Conservation (phyloP, 2,329 filamentous ascomycete genomes). For the Aureobasidium sp. region DNA sequence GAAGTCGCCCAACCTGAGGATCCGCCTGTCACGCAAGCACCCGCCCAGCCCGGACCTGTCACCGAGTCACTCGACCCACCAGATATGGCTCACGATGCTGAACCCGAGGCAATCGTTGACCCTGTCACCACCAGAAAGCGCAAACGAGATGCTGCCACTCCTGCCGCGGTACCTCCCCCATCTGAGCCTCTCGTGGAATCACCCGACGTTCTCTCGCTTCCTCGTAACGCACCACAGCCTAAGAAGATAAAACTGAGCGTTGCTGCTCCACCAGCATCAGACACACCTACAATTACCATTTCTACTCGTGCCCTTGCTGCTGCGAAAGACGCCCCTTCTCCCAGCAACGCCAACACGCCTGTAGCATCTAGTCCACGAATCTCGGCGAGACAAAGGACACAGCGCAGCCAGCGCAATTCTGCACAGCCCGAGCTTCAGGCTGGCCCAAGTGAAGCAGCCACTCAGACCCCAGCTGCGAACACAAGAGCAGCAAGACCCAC, state of each 20-base stretch:
- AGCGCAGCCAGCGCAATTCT: conserved; percentile 3
- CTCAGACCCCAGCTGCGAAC: conserved; percentile 18
- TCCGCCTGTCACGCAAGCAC: not conserved
- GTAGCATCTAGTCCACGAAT: not conserved
- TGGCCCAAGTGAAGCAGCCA: conserved; percentile 16
- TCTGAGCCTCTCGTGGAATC: conserved; percentile 7
- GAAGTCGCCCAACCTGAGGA: not conserved
- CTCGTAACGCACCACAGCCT: conserved; percentile 20
- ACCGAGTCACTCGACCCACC: not conserved
- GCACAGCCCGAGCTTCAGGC: conserved; percentile 12
- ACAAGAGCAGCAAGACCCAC: conserved; percentile 14
- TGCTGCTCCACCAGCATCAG: conserved; percentile 12
- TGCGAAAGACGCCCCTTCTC: conserved; percentile 15
- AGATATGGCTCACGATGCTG: not conserved
- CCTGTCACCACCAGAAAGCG: conserved; percentile 37
- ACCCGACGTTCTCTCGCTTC: conserved; percentile 14
- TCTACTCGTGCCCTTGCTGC: conserved; percentile 11
- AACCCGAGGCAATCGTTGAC: conserved; percentile 18
- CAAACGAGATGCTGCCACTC: conserved; percentile 44
- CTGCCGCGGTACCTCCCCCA: conserved; percentile 15
- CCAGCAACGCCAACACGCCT: not conserved
- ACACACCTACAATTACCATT: not conserved
- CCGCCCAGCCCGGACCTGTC: not conserved
- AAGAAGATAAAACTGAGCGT: conserved; percentile 30
- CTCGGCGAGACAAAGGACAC: conserved; percentile 4